These are phyloP conservation scores for Juncus effusus DNA, from an alignment of 176 grass and related monocot genomes.

Conservation along the genomic window DNA sequence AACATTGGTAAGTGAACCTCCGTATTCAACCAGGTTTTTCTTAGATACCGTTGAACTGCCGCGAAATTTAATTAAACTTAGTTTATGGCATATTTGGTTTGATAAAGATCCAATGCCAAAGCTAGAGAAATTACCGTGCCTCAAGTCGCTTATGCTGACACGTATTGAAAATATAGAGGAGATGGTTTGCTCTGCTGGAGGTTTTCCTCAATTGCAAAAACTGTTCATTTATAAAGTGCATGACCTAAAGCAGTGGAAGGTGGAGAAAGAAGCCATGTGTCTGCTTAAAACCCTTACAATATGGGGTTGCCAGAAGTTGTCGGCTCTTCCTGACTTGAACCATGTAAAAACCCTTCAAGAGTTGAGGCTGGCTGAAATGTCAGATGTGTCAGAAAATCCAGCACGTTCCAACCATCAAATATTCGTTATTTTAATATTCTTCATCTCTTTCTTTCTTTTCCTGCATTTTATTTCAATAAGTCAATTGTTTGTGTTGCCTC, in stretches of 20 bases:
- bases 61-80: background rate
- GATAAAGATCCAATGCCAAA: background rate
- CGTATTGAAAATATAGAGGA: background rate
- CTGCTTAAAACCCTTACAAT: conserved; percentile 1
- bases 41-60: background rate
- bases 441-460: too few relatives aligned
- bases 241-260: background rate
- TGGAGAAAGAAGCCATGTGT: background rate
- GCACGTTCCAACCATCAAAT: background rate
- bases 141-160: background rate
- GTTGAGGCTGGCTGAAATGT: too few relatives aligned
- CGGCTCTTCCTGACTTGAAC: background rate
- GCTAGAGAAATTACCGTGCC: background rate
- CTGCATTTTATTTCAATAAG: too few relatives aligned
- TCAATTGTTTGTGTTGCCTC: too few relatives aligned
- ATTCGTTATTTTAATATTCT: too few relatives aligned
- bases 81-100: background rate
- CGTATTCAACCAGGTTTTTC: background rate
- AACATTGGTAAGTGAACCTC: background rate
- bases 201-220: too few relatives aligned
- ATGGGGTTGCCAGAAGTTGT: background rate
- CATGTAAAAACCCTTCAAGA: too few relatives aligned
- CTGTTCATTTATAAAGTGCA: too few relatives aligned
- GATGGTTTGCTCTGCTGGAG: too few relatives aligned
- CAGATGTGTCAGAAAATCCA: background rate